Evolutionary conservation across 1,284 basidiomycete species (phyloP).

Genomic region (Trichosporon sp.): DNA sequence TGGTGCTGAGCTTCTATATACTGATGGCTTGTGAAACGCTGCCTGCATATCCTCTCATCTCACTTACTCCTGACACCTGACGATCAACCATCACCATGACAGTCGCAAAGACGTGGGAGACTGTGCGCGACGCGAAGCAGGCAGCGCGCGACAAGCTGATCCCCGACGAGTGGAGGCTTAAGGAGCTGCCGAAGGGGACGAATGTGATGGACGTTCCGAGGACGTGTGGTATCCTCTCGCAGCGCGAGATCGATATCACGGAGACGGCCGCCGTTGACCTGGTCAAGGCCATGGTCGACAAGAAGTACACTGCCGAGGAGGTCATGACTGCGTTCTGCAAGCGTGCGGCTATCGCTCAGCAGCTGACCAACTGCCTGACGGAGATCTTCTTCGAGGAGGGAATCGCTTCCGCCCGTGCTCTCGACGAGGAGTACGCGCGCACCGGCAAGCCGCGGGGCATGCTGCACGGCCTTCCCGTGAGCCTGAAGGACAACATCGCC

Average conservation of each 20-base stretch:
- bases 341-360: slow-evolving; percentile 71
- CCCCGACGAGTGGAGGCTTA: slow-evolving; percentile 56
- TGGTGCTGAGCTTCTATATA: not conserved
- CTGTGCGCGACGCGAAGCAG: slow-evolving; percentile 53
- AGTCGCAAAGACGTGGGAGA: slow-evolving; percentile 49
- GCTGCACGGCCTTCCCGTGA: slow-evolving; percentile 51
- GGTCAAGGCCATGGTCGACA: slow-evolving; percentile 22
- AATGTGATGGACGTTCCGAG: slow-evolving; percentile 58
- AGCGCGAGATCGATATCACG: slow-evolving; percentile 63
- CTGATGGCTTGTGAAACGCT: not conserved
- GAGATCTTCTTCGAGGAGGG: slow-evolving; percentile 47
- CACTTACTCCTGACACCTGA: not conserved
- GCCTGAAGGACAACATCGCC: slow-evolving; percentile 27
- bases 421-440: slow-evolving; percentile 42
- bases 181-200: slow-evolving; percentile 1
- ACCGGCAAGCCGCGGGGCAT: slow-evolving; percentile 46
- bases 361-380: slow-evolving; percentile 53
- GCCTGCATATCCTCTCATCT: not conserved
- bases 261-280: slow-evolving; percentile 43
- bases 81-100: not conserved
- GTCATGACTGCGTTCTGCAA: slow-evolving; percentile 59
- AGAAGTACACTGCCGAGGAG: slow-evolving; percentile 21
- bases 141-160: slow-evolving; percentile 53
- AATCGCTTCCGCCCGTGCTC: slow-evolving; percentile 36
- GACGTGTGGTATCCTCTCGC: slow-evolving; percentile 57